Evolutionary conservation across 441 rosid genomes (phyloP).

Genomic region (Daphne laureola): DNA sequence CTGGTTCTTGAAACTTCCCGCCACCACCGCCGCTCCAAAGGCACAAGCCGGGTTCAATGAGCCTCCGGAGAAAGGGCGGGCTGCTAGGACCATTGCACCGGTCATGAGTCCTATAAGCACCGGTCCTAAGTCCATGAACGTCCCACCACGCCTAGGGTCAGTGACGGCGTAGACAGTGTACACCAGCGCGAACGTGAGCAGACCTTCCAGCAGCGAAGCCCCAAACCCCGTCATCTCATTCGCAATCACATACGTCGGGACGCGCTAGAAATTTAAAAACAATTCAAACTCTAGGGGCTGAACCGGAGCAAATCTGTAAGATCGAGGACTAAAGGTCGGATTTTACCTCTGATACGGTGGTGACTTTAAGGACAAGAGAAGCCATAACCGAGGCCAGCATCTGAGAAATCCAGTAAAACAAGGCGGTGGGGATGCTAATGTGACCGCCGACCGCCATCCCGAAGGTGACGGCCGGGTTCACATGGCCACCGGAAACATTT

Average conservation of each 20-base stretch:
- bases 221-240: conserved; percentile 91
- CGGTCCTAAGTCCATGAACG: conserved; percentile 39
- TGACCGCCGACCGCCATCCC: conserved; percentile 70
- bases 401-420: conserved; percentile 82
- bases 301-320: neutral
- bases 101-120: conserved; percentile 58
- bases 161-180: conserved; percentile 60
- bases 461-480: conserved; percentile 92
- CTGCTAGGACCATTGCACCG: conserved; percentile 66
- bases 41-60: conserved; percentile 88
- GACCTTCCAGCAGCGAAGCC: conserved; percentile 71
- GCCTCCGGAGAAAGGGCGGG: conserved; percentile 84
- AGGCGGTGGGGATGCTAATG: conserved; percentile 39
- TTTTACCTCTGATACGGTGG: conserved; percentile 48
- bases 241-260: conserved; percentile 56
- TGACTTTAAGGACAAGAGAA: conserved; percentile 54
- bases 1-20: conserved; percentile 76
- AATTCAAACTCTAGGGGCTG: neutral
- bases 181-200: conserved; percentile 57
- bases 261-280: conserved; percentile 25
- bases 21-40: conserved; percentile 64
- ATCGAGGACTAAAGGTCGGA: neutral
- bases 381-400: conserved; percentile 85
- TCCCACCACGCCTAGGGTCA: conserved; percentile 38
- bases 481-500: conserved; percentile 72